These are phyloP conservation scores for Vitellaria paradoxa DNA, from an alignment of 179 eudicot genomes.

Conservation along the genomic window DNA sequence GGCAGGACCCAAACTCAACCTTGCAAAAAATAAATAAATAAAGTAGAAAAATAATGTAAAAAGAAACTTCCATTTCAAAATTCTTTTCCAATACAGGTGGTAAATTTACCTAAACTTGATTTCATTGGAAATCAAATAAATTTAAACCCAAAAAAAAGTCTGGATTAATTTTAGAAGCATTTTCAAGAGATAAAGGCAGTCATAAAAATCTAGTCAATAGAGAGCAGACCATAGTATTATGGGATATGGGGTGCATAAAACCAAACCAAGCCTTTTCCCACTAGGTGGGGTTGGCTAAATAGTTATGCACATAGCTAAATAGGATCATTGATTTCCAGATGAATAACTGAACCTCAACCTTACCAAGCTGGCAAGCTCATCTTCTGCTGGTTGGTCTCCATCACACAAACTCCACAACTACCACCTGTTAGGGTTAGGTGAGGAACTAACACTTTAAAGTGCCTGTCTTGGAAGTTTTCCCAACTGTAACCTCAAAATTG, in stretches of 20 bases:
- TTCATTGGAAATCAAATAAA: not conserved
- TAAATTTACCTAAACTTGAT: not conserved
- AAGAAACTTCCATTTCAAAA: not conserved
- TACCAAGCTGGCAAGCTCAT: not conserved
- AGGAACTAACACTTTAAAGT: not conserved
- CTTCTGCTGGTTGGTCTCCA: not conserved
- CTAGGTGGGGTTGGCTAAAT: too few species aligned
- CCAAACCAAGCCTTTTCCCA: too few species aligned
- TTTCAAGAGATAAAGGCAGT: too few species aligned
- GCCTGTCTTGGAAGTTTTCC: too few species aligned
- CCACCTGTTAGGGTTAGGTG: not conserved
- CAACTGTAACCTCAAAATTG: not conserved
- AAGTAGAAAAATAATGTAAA: too few species aligned
- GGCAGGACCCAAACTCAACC: too few species aligned
- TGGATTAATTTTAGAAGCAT: too few species aligned
- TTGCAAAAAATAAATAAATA: too few species aligned
- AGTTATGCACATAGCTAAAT: not conserved
- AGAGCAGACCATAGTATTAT: not conserved
- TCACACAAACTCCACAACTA: not conserved
- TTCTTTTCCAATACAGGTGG: not conserved
- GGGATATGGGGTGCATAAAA: not conserved
- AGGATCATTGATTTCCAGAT: not conserved
- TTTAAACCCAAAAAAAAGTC: too few species aligned
- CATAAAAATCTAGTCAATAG: not conserved
- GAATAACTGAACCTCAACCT: not conserved